Percentiles rank a stretch among this genome's conserved stretches.
Conservation (phyloP, 768 basidiomycete genomes). For the Mycena latifolia region DNA sequence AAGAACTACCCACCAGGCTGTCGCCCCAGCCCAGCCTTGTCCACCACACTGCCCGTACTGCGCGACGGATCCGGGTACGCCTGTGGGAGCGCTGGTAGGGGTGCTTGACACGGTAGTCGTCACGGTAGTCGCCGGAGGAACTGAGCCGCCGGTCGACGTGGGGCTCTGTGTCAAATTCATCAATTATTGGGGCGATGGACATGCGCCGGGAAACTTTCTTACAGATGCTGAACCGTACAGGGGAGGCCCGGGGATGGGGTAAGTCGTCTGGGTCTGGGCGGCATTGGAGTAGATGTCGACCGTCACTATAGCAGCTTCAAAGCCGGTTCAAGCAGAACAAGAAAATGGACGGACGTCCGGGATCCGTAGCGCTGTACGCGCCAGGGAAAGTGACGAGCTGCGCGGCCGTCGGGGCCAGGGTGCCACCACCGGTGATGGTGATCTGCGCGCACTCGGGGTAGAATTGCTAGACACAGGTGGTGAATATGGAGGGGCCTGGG, state of each 20-base stretch:
- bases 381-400: conserved; percentile 65
- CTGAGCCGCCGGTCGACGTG: not conserved
- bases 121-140: conserved; percentile 26
- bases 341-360: conserved; percentile 50
- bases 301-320: conserved; percentile 46
- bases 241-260: conserved; percentile 59
- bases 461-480: conserved; percentile 64
- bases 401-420: conserved; percentile 50
- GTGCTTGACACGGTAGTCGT: conserved; percentile 34
- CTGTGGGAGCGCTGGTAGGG: conserved; percentile 32
- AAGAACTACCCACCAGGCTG: conserved; percentile 48
- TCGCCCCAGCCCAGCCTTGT: conserved; percentile 48
- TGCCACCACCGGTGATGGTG: conserved; percentile 56
- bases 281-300: conserved; percentile 55
- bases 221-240: conserved; percentile 55
- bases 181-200: conserved; percentile 13
- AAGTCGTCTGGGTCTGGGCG: conserved; percentile 54
- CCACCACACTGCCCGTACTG: conserved; percentile 61
- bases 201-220: not conserved
- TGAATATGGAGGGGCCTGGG: not conserved
- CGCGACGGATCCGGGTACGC: conserved; percentile 46
- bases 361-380: conserved; percentile 56
- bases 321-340: conserved; percentile 28
- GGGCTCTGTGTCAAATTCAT: conserved; percentile 8
- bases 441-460: conserved; percentile 73